Conservation (phyloP, 2,329 filamentous ascomycete species). For the Colletotrichum viniferum region DNA sequence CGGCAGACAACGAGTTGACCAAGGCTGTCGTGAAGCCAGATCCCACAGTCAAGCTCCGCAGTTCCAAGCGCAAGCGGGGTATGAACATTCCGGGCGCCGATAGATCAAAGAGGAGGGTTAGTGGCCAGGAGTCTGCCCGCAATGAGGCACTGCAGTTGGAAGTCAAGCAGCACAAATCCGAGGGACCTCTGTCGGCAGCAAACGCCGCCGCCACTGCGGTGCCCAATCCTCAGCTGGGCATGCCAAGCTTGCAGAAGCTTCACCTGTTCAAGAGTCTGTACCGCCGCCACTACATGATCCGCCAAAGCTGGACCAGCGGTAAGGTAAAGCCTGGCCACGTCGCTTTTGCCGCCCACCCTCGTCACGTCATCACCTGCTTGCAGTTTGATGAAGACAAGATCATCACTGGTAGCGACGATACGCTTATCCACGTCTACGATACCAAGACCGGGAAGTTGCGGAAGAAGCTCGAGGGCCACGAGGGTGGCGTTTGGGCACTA, state of each 20-base stretch:
- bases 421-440: conserved; percentile 96
- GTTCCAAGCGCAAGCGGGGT: conserved; percentile 62
- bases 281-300: conserved; percentile 88
- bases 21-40: conserved; percentile 45
- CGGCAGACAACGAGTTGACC: conserved; percentile 57
- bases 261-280: conserved; percentile 98
- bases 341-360: conserved; percentile 93
- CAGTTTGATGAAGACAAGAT: conserved; percentile 99
- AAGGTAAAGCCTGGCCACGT: conserved; percentile 86
- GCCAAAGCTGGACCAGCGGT: conserved; percentile 89
- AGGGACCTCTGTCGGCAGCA: conserved; percentile 86
- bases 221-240: conserved; percentile 79
- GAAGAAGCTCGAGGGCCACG: conserved; percentile 87
- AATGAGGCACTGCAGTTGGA: conserved; percentile 45
- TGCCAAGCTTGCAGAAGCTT: conserved; percentile 79
- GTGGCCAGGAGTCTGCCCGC: conserved; percentile 49
- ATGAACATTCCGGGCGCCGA: conserved; percentile 51
- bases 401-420: conserved; percentile 95
- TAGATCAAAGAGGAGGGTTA: conserved; percentile 58
- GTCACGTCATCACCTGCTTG: conserved; percentile 95
- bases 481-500: conserved; percentile 96
- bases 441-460: conserved; percentile 90
- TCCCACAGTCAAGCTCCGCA: conserved; percentile 46
- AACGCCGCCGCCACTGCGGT: conserved; percentile 83
- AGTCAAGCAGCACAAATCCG: conserved; percentile 61